phyloP scores from a whole-genome alignment of 768 basidiomycete species.

The Agrocybe pediades region DNA sequence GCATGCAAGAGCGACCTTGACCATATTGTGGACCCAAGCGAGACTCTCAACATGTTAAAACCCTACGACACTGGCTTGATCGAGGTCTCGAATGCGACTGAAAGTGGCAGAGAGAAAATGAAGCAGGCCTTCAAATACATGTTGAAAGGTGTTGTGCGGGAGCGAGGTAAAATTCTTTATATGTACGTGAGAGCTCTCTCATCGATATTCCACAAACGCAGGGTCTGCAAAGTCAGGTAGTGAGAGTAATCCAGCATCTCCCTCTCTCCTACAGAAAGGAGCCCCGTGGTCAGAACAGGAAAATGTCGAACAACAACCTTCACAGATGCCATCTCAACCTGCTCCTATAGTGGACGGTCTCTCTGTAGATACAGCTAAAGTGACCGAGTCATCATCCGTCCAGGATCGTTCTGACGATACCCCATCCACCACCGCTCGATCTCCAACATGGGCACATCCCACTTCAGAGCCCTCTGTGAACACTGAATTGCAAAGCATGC shows the following conservation, averaged over 20 bases:
- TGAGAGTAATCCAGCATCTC: conserved; percentile 75
- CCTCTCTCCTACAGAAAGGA: conserved; percentile 51
- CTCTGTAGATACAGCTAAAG: neutral
- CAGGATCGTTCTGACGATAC: conserved; percentile 7
- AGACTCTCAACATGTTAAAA: conserved; percentile 50
- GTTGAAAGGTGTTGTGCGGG: conserved; percentile 62
- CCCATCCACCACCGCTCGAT: conserved; percentile 15
- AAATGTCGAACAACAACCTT: conserved; percentile 51
- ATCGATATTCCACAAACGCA: conserved; percentile 11
- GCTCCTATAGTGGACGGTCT: neutral
- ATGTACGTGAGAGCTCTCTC: neutral
- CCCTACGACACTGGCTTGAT: conserved; percentile 78
- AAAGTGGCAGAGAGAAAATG: conserved; percentile 71
- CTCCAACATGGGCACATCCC: conserved; percentile 56
- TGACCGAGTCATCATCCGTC: conserved; percentile 4
- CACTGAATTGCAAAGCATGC: conserved; percentile 37
- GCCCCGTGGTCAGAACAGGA: conserved; percentile 58
- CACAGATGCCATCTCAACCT: conserved; percentile 40
- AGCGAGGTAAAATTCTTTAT: conserved; percentile 37
- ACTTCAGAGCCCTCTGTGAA: conserved; percentile 50
- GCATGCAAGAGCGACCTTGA: conserved; percentile 86
- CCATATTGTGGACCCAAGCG: conserved; percentile 56
- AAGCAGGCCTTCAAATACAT: conserved; percentile 73
- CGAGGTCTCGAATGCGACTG: conserved; percentile 61
- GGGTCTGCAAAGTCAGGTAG: conserved; percentile 35